Conservation (phyloP, 495 filamentous ascomycete species). For the Chaetomium fimeti region DNA sequence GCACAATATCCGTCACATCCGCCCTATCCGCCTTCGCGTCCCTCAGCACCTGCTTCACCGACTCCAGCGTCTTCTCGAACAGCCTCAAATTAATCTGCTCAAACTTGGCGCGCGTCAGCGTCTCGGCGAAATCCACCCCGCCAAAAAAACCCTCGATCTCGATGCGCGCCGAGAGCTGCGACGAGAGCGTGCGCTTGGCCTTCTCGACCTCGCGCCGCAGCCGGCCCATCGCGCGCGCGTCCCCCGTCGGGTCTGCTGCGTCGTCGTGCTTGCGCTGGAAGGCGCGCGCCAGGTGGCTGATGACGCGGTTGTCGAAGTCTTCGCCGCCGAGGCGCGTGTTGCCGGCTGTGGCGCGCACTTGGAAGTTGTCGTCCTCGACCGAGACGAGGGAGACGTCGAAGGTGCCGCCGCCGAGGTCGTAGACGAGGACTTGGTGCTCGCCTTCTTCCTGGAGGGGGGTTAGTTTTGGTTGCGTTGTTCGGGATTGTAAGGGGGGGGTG, state of each 20-base stretch:
- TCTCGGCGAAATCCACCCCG: constrained; percentile 93
- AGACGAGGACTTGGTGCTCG: constrained; percentile 83
- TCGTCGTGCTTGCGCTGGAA: constrained; percentile 74
- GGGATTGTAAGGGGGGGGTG: not conserved
- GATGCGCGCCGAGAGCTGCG: constrained; percentile 88
- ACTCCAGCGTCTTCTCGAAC: constrained; percentile 92
- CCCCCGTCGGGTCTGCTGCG: constrained; percentile 82
- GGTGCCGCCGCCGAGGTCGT: constrained; percentile 98
- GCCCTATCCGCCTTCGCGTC: constrained; percentile 79
- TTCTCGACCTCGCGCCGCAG: constrained; percentile 97
- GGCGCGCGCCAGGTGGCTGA: constrained; percentile 84
- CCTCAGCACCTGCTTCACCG: constrained; percentile 86
- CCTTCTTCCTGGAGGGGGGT: constrained; percentile 48
- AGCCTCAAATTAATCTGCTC: constrained; percentile 94
- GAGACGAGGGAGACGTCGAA: constrained; percentile 97
- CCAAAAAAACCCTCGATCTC: constrained; percentile 94
- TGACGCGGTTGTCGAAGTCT: constrained; percentile 94
- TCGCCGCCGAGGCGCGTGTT: constrained; percentile 97
- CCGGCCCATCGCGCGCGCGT: constrained; percentile 94
- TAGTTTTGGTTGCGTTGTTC: not conserved
- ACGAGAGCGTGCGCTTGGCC: constrained; percentile 95
- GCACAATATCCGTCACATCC: constrained; percentile 77
- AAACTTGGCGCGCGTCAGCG: constrained; percentile 92
- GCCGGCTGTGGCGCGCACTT: constrained; percentile 92
- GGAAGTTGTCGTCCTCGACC: constrained; percentile 88